phyloP scores from a whole-genome alignment of 2,329 filamentous ascomycete genomes.

The Curvularia lunata region DNA sequence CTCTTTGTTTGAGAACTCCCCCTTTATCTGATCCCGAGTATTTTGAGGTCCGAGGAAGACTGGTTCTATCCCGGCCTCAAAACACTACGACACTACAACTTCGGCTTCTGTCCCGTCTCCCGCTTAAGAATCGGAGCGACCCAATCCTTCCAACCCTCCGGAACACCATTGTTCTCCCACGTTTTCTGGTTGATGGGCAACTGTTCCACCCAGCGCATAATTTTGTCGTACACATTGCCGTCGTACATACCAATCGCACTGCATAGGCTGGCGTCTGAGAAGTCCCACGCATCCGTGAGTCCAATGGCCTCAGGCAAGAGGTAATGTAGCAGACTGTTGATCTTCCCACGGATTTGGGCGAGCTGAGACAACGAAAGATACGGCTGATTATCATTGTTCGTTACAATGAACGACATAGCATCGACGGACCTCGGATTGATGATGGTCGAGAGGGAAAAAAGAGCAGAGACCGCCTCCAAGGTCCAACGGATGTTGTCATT shows the following conservation, averaged over 20 bases:
- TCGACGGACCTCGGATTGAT: slow-evolving; percentile 32
- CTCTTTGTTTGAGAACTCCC: not conserved
- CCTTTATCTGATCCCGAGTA: not conserved
- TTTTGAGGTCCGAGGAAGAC: not conserved
- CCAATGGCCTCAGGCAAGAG: slow-evolving; percentile 57
- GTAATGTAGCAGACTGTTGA: slow-evolving; percentile 48
- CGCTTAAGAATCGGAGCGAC: slow-evolving; percentile 11
- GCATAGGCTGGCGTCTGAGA: slow-evolving; percentile 59
- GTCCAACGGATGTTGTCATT: slow-evolving; percentile 10
- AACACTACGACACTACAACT: slow-evolving; percentile 3
- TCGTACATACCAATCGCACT: slow-evolving; percentile 58
- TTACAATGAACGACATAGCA: slow-evolving; percentile 35
- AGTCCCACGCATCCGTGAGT: slow-evolving; percentile 58
- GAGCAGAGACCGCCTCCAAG: slow-evolving; percentile 47
- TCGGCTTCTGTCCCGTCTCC: not conserved
- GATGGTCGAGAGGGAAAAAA: slow-evolving; percentile 56
- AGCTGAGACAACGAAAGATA: slow-evolving; percentile 34
- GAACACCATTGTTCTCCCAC: slow-evolving; percentile 4
- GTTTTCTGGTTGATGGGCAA: slow-evolving; percentile 31
- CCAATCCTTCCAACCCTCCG: slow-evolving; percentile 8
- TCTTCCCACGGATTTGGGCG: slow-evolving; percentile 45
- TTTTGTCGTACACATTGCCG: slow-evolving; percentile 59
- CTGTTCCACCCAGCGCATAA: slow-evolving; percentile 43
- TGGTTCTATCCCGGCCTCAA: not conserved
- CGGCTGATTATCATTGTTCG: not conserved